Percentiles rank a stretch among this genome's conserved stretches.
These are phyloP conservation scores for Aspergillus heteromorphus DNA, from an alignment of 495 filamentous ascomycete genomes.

Conservation along the genomic window DNA sequence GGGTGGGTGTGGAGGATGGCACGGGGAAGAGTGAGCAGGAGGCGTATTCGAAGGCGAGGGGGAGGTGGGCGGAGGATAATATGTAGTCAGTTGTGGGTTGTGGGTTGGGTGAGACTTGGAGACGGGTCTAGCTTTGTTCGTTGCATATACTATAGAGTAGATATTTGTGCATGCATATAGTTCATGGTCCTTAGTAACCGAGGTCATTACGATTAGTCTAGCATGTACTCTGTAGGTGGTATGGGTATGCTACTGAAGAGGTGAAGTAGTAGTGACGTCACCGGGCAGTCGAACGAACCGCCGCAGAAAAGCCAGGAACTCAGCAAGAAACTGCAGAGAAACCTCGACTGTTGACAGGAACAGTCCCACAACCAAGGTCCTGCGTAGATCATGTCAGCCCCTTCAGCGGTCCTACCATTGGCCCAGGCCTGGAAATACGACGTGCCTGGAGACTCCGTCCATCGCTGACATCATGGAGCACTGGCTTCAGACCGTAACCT, in stretches of 20 bases:
- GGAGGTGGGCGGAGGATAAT: slow-evolving; percentile 66
- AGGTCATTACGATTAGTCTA: too few species aligned
- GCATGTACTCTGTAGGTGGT: too few species aligned
- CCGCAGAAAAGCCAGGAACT: neutral
- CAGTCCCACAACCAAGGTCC: neutral
- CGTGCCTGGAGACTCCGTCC: neutral
- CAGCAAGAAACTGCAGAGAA: neutral
- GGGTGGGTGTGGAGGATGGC: slow-evolving; percentile 56
- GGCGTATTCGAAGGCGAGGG: slow-evolving; percentile 60
- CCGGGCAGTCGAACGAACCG: too few species aligned
- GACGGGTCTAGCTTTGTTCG: too few species aligned
- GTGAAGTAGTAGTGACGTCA: too few species aligned
- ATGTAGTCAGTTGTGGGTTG: too few species aligned
- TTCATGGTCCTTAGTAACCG: too few species aligned
- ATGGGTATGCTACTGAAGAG: too few species aligned
- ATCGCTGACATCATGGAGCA: neutral
- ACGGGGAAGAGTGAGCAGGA: slow-evolving; percentile 59
- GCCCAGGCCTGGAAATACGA: neutral
- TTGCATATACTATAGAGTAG: too few species aligned
- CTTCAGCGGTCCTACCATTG: neutral
- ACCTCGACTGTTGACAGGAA: neutral
- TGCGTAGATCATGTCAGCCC: neutral
- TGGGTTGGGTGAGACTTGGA: too few species aligned
- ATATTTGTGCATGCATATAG: too few species aligned
- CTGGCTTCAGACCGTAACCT: neutral